Evolutionary conservation across 192 early-diverging fungal genomes (phyloP), one percentile per base, ranked within the genome.

Genomic region (Podila clonocystis): DNA sequence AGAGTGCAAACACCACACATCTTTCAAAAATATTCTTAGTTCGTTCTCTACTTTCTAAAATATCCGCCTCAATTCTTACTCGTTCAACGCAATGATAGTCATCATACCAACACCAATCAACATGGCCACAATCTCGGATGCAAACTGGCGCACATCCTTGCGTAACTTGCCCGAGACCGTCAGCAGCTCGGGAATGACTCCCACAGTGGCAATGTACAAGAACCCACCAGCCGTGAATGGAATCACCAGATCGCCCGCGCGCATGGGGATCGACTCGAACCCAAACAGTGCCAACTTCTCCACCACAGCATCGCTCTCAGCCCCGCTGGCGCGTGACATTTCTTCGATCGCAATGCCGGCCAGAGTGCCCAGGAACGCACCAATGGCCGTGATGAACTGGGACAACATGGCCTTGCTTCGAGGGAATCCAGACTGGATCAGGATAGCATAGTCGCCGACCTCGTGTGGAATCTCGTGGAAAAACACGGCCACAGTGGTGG

Each of bases 401-500:
- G 93, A 91, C 45, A 91, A 73, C 85, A 94, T 85, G 17, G 95
- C 95, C 64, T 88, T 87, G 62, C 87, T 83, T 11, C 91, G 88
- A 49, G 93, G 90, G 63, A 96, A 93, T 0, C 94, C 94, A 20
- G 91, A 91, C 75, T 94, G 92, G 67, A 94, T 91, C 65, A 96
- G 85, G 58, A 96, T 95, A 17, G 95, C 93, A 90, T 93, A 96
- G 73, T 96, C 95, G 55, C 94, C 94, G 5, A 96, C 91, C 85
- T 95, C 92, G 69, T 96, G 95, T 6, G 95, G 95, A 66, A 96
- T 95, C 82, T 96, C 95, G 74, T 96, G 95, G 86, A 96, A 94
- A 38, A 94, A 94, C 28, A 96, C 93, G 0, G 95, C 95, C 0
- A 96, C 90, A 34, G 92, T 91, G 9, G 95, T 96, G 4, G 94